Evolutionary conservation across 202 grass and related monocot genomes (phyloP).

Genomic region (Schoenoplectus triqueter): DNA sequence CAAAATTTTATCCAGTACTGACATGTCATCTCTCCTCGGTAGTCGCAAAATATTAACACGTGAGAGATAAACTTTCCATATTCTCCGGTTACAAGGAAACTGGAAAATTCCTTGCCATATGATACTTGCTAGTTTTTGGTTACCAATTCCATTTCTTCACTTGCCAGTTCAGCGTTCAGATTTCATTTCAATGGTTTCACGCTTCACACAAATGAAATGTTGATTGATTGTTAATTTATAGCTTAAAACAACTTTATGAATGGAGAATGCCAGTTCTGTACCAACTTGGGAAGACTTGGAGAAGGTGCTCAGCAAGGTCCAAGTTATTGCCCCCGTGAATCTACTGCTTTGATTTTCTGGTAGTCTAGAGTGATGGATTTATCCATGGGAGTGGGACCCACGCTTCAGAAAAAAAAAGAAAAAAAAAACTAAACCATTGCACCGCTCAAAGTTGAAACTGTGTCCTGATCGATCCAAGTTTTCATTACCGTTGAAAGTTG

Average conservation of each 20-base stretch:
- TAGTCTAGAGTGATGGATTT: background rate
- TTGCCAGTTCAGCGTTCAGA: no score
- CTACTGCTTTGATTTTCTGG: constrained; percentile 14
- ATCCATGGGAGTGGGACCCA: background rate
- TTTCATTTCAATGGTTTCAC: no score
- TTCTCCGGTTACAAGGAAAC: background rate
- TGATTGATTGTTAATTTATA: background rate
- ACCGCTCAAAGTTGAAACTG: background rate
- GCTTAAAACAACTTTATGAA: background rate
- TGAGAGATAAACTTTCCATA: background rate
- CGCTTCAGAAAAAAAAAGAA: background rate
- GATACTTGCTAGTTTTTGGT: background rate
- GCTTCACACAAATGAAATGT: no score
- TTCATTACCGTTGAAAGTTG: background rate
- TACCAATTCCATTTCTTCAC: no score
- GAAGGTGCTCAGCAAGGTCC: background rate
- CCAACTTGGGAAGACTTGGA: background rate
- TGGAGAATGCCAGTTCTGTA: background rate
- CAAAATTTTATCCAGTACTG: background rate
- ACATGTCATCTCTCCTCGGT: constrained; percentile 14
- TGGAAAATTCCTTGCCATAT: background rate
- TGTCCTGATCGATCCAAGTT: background rate
- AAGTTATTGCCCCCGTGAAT: constrained; percentile 33
- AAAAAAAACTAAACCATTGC: background rate
- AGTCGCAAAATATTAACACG: constrained; percentile 1